Conservation (phyloP, 345 rosid genomes). For the Heritiera littoralis region DNA sequence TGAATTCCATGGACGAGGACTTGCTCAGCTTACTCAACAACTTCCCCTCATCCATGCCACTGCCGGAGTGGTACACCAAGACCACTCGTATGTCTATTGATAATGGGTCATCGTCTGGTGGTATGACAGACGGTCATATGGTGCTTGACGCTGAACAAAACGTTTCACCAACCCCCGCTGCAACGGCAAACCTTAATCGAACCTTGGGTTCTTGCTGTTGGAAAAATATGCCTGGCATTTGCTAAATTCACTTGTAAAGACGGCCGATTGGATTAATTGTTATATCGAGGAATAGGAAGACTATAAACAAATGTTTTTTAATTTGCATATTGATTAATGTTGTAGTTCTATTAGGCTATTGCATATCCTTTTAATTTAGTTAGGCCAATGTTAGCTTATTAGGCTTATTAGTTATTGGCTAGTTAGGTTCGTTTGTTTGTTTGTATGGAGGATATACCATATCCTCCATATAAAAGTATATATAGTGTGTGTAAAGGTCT, state of each 20-base stretch:
- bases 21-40: conserved; percentile 62
- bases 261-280: not conserved
- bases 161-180: not conserved
- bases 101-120: conserved; percentile 25
- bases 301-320: not conserved
- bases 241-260: conserved; percentile 21
- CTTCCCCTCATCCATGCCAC: conserved; percentile 59
- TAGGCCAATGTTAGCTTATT: too few relatives aligned
- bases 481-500: too few relatives aligned
- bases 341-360: not conserved
- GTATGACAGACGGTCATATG: conserved; percentile 20
- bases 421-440: too few relatives aligned
- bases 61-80: conserved; percentile 66
- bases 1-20: conserved; percentile 58
- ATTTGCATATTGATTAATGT: not conserved
- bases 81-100: conserved; percentile 12
- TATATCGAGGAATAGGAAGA: not conserved
- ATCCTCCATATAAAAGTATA: too few relatives aligned
- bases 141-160: conserved; percentile 26
- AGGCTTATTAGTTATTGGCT: too few relatives aligned
- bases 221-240: conserved; percentile 69
- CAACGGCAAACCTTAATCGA: conserved; percentile 19
- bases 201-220: conserved; percentile 43
- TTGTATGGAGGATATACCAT: too few relatives aligned
- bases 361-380: too few relatives aligned